Percentiles rank a stretch among this genome's conserved stretches.
phyloP scores from a whole-genome alignment of 768 basidiomycete genomes.

The Myochromella boudieri region DNA sequence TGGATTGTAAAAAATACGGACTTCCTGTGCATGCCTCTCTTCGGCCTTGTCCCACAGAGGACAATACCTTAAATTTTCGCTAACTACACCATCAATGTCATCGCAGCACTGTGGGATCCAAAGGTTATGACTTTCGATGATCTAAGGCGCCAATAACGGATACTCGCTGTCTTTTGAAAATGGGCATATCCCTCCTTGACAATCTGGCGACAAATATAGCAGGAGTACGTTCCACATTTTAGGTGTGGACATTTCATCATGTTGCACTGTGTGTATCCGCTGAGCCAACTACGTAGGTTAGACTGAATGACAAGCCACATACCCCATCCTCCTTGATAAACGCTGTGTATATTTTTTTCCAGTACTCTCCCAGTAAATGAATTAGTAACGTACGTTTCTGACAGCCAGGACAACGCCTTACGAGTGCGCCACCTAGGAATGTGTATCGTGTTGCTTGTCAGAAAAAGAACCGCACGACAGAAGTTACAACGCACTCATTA shows the following conservation, averaged over 20 bases:
- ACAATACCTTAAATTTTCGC: conserved; percentile 46
- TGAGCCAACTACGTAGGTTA: neutral
- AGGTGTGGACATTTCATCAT: conserved; percentile 76
- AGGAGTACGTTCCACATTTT: conserved; percentile 70
- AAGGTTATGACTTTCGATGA: neutral
- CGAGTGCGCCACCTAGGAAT: conserved; percentile 67
- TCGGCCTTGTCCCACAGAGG: conserved; percentile 69
- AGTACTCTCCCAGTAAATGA: too few relatives aligned
- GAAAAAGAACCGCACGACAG: conserved; percentile 3
- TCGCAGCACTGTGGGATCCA: neutral
- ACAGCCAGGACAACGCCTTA: conserved; percentile 88
- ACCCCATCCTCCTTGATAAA: conserved; percentile 83
- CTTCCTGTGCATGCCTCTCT: conserved; percentile 65
- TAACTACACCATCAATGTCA: too few relatives aligned
- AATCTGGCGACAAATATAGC: conserved; percentile 78
- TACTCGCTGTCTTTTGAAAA: conserved; percentile 40
- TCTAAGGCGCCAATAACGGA: neutral
- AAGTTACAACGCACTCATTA: conserved; percentile 68
- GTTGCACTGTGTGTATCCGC: conserved; percentile 74
- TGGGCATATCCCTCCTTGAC: conserved; percentile 80
- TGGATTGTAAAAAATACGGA: conserved; percentile 27
- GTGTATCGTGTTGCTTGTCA: conserved; percentile 26
- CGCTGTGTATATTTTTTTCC: conserved; percentile 36
- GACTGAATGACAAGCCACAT: conserved; percentile 24
- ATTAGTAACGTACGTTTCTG: conserved; percentile 55